phyloP scores from a whole-genome alignment of 805 yeast species.

The Metschnikowia anglica region DNA sequence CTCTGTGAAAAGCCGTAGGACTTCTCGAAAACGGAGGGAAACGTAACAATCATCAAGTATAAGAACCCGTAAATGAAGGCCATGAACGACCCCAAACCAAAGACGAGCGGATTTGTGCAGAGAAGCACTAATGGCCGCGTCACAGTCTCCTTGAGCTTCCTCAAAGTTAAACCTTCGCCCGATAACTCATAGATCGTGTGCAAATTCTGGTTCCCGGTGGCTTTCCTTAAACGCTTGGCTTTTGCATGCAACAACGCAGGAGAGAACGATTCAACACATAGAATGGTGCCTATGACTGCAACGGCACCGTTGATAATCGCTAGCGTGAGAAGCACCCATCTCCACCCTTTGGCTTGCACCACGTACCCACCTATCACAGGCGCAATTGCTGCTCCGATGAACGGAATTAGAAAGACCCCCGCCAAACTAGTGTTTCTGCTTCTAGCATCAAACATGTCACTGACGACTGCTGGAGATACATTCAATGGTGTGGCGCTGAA shows the following conservation, averaged over 20 bases:
- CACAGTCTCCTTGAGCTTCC: constrained; percentile 26
- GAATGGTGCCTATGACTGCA: constrained; percentile 31
- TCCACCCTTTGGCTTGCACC: constrained; percentile 33
- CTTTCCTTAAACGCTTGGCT: constrained; percentile 30
- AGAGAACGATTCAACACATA: constrained; percentile 37
- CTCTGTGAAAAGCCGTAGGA: constrained; percentile 35
- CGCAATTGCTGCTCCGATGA: constrained; percentile 39
- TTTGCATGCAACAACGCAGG: constrained; percentile 33
- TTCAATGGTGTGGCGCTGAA: constrained; percentile 40
- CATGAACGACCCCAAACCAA: constrained; percentile 43
- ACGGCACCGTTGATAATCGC: constrained; percentile 36
- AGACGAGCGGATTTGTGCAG: constrained; percentile 37
- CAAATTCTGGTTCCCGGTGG: constrained; percentile 36
- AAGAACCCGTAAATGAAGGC: constrained; percentile 43
- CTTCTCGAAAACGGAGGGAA: constrained; percentile 32
- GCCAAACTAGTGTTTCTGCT: constrained; percentile 37
- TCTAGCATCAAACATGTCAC: constrained; percentile 37
- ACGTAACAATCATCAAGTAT: constrained; percentile 42
- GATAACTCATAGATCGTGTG: constrained; percentile 41
- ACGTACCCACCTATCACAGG: constrained; percentile 40
- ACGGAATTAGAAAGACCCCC: constrained; percentile 37
- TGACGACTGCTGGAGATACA: constrained; percentile 40
- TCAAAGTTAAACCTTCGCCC: constrained; percentile 26
- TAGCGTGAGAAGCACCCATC: constrained; percentile 38
- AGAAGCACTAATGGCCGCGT: constrained; percentile 35